Conservation (phyloP, 1,139 yeast genomes). For the Arxiozyma slooffiae region DNA sequence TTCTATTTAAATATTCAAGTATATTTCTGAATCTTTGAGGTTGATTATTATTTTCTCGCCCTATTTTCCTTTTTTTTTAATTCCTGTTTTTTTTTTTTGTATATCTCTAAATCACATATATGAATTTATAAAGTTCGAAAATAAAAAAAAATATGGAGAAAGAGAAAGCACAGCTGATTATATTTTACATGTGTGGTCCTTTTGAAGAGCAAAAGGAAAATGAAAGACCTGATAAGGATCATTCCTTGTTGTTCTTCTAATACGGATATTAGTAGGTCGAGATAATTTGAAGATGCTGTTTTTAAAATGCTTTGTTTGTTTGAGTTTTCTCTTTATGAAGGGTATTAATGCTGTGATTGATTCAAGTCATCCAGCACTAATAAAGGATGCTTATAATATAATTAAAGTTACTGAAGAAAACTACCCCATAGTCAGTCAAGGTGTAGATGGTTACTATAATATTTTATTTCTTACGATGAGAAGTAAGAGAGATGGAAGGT, state of each 20-base stretch:
- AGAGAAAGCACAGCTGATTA: no score
- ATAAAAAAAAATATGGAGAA: no score
- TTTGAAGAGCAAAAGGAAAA: not conserved
- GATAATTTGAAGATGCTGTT: not conserved
- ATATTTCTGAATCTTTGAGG: not conserved
- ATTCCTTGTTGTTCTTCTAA: not conserved
- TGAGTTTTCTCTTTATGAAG: not conserved
- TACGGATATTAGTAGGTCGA: not conserved
- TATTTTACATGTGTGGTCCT: no score
- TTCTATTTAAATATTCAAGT: no score
- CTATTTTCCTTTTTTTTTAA: no score
- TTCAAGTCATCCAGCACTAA: conserved; percentile 6
- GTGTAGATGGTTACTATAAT: conserved; percentile 36
- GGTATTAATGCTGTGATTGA: not conserved
- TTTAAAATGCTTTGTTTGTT: not conserved
- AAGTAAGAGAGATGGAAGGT: conserved; percentile 24
- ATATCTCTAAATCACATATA: not conserved
- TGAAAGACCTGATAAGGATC: not conserved
- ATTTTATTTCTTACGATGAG: conserved; percentile 40
- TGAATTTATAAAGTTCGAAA: no score
- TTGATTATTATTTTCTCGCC: not conserved
- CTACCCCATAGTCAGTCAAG: conserved; percentile 25
- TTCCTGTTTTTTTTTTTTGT: no score
- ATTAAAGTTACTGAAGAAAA: conserved; percentile 29
- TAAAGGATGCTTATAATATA: conserved; percentile 20